phyloP scores from a whole-genome alignment of 1,284 basidiomycete genomes.

The Ganoderma leucocontextum region DNA sequence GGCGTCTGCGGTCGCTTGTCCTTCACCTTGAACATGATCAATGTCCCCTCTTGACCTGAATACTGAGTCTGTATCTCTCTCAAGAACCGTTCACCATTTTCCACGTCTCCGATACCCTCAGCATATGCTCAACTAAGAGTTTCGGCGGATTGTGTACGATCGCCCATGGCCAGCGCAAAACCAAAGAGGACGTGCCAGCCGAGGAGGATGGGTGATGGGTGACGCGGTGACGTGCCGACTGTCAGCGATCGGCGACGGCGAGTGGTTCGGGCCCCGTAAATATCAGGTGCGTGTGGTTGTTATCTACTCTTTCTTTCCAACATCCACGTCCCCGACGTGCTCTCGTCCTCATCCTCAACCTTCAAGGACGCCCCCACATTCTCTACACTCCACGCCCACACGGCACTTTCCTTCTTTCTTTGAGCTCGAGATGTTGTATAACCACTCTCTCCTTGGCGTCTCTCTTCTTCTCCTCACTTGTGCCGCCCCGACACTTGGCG shows the following conservation, averaged over 20 bases:
- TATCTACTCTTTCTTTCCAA: not conserved
- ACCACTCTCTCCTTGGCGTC: conserved; percentile 31
- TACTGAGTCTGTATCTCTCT: not conserved
- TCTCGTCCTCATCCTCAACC: not conserved
- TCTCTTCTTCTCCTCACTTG: conserved; percentile 32
- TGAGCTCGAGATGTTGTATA: conserved; percentile 21
- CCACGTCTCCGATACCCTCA: not conserved
- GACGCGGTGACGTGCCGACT: conserved; percentile 3
- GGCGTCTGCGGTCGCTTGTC: not conserved
- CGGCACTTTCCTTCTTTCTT: conserved; percentile 31
- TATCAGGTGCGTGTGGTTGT: not conserved
- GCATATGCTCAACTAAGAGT: not conserved
- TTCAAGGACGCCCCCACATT: not conserved
- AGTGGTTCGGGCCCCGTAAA: conserved; percentile 5
- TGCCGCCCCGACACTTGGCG: conserved; percentile 30
- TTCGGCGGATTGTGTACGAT: not conserved
- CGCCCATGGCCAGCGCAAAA: not conserved
- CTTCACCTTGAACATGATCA: not conserved
- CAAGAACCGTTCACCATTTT: not conserved
- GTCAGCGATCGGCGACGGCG: conserved; percentile 2
- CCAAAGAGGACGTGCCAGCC: not conserved
- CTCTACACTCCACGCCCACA: conserved; percentile 33
- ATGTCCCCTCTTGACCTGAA: not conserved
- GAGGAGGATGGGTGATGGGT: conserved; percentile 9
- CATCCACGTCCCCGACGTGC: conserved; percentile 8